Percentiles rank a stretch among this genome's conserved stretches.
Conservation (phyloP, 306 rosid species). For the Quillaja saponaria region DNA sequence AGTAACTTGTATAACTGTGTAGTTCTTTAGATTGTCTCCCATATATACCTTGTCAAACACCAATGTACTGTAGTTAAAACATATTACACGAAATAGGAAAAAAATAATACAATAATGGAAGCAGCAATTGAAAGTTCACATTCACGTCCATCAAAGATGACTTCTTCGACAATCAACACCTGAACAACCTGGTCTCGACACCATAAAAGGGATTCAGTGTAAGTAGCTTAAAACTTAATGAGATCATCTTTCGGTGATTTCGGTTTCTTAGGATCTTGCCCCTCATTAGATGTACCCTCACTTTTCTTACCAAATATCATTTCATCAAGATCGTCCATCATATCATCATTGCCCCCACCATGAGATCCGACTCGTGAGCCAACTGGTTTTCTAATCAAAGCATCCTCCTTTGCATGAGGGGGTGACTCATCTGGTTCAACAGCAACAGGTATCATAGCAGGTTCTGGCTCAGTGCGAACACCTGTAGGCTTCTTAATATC, state of each 20-base stretch:
- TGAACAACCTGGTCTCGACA: conserved; percentile 25
- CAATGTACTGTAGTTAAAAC: conserved; percentile 36
- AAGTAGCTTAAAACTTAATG: conserved; percentile 60
- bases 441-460: conserved; percentile 97
- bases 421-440: conserved; percentile 96
- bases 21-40: conserved; percentile 25
- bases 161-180: conserved; percentile 31
- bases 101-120: conserved; percentile 25
- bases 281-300: conserved; percentile 55
- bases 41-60: conserved; percentile 35
- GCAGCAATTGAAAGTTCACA: conserved; percentile 35
- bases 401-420: conserved; percentile 54
- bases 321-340: conserved; percentile 99
- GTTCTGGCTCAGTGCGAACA: conserved; percentile 63
- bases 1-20: background rate
- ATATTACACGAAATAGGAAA: conserved; percentile 30
- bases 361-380: conserved; percentile 55
- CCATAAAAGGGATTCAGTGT: conserved; percentile 26
- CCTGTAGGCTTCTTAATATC: conserved; percentile 62
- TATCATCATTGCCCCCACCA: conserved; percentile 77
- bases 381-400: conserved; percentile 75
- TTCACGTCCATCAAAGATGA: too few relatives aligned
- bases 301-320: conserved; percentile 92
- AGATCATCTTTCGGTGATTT: conserved; percentile 78
- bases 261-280: conserved; percentile 69